phyloP scores from a whole-genome alignment of 805 yeast genomes.

The Isabelozyma heimii region DNA sequence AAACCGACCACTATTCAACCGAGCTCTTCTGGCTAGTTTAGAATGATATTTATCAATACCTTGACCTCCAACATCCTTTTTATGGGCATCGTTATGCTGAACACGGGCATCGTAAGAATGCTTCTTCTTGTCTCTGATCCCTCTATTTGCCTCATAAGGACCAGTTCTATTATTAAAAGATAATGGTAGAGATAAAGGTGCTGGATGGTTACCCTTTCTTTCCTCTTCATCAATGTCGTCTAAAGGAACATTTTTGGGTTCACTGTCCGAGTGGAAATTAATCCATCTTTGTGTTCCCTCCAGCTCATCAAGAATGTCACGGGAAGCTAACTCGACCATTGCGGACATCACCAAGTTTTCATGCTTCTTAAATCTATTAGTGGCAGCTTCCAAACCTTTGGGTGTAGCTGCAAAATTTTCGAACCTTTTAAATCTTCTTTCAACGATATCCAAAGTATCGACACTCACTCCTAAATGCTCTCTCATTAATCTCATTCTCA shows the following conservation, averaged over 20 bases:
- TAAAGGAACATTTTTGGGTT: conserved; percentile 16
- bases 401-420: conserved; percentile 43
- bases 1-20: conserved; percentile 53
- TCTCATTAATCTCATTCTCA: conserved; percentile 89
- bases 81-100: conserved; percentile 61
- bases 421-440: conserved; percentile 58
- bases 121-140: conserved; percentile 79
- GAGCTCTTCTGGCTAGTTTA: conserved; percentile 44
- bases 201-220: conserved; percentile 20
- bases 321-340: conserved; percentile 70
- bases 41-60: conserved; percentile 67
- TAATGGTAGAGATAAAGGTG: conserved; percentile 37
- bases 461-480: conserved; percentile 96
- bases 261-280: conserved; percentile 15
- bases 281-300: conserved; percentile 52
- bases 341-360: conserved; percentile 50
- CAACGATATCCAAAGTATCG: conserved; percentile 78
- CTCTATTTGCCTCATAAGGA: conserved; percentile 64
- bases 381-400: conserved; percentile 45
- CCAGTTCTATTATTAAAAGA: conserved; percentile 91
- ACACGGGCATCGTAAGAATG: conserved; percentile 81
- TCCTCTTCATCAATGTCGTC: conserved; percentile 25
- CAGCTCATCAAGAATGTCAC: conserved; percentile 56
- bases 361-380: conserved; percentile 34
- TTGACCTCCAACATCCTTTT: conserved; percentile 70